These are phyloP conservation scores for Aegilops speltoides DNA, from an alignment of 176 grass and related monocot species.

Conservation along the genomic window DNA sequence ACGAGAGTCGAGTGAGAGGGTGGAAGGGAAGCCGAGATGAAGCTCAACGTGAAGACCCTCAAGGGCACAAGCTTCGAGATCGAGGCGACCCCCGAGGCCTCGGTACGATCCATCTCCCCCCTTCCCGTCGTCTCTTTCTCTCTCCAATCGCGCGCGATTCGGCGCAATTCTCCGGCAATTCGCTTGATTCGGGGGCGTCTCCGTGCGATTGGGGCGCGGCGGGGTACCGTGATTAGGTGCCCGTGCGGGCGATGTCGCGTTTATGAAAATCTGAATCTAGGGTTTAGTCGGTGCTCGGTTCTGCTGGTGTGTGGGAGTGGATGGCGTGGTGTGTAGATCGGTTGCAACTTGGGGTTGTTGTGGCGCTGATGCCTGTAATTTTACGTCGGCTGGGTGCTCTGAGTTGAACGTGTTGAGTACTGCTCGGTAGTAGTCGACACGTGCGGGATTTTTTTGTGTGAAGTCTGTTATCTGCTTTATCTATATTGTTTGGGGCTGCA, in stretches of 20 bases:
- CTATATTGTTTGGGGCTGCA: background rate
- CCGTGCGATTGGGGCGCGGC: background rate
- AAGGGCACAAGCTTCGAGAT: slow-evolving; percentile 94
- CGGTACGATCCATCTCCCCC: slow-evolving; percentile 40
- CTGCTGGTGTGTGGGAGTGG: background rate
- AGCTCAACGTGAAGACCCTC: slow-evolving; percentile 85
- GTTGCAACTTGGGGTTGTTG: background rate
- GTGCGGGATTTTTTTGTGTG: background rate
- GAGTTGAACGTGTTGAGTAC: background rate
- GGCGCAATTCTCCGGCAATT: background rate
- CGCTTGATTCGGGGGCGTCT: background rate
- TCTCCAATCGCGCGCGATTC: slow-evolving; percentile 8
- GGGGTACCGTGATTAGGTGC: background rate
- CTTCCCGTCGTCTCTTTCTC: too few species aligned
- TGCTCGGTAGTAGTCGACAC: background rate
- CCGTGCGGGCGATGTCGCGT: background rate
- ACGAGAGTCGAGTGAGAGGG: background rate
- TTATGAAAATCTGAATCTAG: slow-evolving; percentile 49
- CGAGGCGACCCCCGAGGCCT: slow-evolving; percentile 57
- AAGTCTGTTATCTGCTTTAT: background rate
- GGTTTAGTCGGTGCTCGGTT: slow-evolving; percentile 9
- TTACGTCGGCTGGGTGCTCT: background rate
- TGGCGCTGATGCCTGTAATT: background rate
- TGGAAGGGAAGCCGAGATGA: slow-evolving; percentile 43
- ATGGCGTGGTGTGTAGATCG: background rate